These are phyloP conservation scores for Phytophthora melonis DNA, from an alignment of 352 stramenopile genomes.

Conservation along the genomic window DNA sequence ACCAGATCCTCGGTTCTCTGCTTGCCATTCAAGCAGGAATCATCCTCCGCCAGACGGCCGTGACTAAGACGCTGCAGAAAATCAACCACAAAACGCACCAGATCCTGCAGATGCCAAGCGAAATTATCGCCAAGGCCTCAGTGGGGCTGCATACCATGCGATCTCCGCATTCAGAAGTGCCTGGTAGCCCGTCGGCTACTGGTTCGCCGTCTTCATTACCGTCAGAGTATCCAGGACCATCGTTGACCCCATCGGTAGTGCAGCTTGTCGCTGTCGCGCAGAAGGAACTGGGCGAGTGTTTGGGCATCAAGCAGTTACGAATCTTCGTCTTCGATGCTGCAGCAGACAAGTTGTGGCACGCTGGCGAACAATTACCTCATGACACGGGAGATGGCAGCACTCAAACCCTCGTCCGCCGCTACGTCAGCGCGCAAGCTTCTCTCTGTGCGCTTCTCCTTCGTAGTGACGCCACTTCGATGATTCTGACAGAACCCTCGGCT, in stretches of 20 bases:
- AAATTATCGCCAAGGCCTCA: slow-evolving; percentile 51
- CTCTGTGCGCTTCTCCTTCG: slow-evolving; percentile 50
- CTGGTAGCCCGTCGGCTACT: neutral
- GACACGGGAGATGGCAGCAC: slow-evolving; percentile 17
- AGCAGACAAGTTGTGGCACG: slow-evolving; percentile 62
- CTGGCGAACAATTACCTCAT: slow-evolving; percentile 34
- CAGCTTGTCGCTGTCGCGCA: slow-evolving; percentile 66
- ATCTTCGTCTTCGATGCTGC: slow-evolving; percentile 71
- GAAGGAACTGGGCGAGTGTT: slow-evolving; percentile 61
- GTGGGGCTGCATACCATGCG: neutral
- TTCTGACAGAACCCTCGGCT: slow-evolving; percentile 54
- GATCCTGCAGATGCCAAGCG: slow-evolving; percentile 54
- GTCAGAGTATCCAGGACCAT: slow-evolving; percentile 6
- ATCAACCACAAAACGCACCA: slow-evolving; percentile 69
- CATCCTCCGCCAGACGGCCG: slow-evolving; percentile 60
- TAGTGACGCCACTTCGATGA: slow-evolving; percentile 26
- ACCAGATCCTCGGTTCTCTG: slow-evolving; percentile 72
- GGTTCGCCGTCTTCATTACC: neutral
- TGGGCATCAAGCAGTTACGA: slow-evolving; percentile 72
- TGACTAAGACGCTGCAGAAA: slow-evolving; percentile 59
- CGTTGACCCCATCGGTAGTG: slow-evolving; percentile 40
- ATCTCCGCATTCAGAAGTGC: neutral
- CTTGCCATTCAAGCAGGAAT: slow-evolving; percentile 70
- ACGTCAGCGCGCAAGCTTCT: slow-evolving; percentile 68
- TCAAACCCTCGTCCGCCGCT: slow-evolving; percentile 54